A percentile compares a stretch with the other conserved stretches of the same genome.
phyloP scores from a whole-genome alignment of 1,284 basidiomycete genomes.

The Phylloporus gajari region DNA sequence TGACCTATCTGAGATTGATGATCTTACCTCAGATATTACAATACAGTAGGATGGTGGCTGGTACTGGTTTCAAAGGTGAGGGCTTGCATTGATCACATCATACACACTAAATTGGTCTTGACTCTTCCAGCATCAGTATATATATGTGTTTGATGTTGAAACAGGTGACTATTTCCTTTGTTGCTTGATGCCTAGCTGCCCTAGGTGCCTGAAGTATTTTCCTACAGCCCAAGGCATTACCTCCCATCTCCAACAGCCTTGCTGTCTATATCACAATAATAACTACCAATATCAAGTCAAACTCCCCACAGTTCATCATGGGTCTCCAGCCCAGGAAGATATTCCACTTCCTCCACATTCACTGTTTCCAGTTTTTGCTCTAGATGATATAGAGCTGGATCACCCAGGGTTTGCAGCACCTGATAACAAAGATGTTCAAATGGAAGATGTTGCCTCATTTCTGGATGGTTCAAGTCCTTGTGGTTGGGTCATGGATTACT shows the following conservation, averaged over 20 bases:
- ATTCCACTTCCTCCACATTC: background rate
- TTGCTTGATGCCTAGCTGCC: background rate
- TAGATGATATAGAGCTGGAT: background rate
- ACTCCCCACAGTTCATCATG: background rate
- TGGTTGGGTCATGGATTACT: background rate
- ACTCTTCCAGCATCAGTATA: no score
- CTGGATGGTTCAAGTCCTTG: background rate
- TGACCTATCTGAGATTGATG: no score
- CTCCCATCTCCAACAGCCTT: background rate
- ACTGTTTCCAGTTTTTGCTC: background rate
- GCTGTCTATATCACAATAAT: background rate
- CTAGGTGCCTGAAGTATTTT: conserved; percentile 1
- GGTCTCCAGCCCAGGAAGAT: background rate
- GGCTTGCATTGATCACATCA: no score
- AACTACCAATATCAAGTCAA: background rate
- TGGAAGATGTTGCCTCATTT: background rate
- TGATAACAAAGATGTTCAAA: background rate
- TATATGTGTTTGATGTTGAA: no score
- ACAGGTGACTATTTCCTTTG: no score
- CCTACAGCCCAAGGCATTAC: background rate
- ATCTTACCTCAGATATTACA: no score
- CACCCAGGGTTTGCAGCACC: background rate
- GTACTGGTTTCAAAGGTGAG: no score
- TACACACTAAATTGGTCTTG: no score
- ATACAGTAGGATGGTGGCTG: no score